Conservation (phyloP, 352 stramenopile genomes). For the Globisporangium radiosum region DNA sequence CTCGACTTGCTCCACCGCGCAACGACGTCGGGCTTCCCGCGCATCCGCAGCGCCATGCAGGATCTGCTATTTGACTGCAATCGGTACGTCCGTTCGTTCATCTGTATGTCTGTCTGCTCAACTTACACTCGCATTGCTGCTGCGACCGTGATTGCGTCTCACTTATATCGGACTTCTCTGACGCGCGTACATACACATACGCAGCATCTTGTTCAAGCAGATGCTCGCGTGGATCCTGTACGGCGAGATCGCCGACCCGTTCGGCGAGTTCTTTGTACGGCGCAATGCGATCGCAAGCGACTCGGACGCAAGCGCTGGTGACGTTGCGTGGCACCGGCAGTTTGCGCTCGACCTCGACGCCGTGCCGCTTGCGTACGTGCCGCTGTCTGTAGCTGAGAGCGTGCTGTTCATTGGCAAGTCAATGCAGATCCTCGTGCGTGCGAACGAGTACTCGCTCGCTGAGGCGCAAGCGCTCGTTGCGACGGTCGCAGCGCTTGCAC, state of each 20-base stretch:
- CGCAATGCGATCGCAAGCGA: conserved; percentile 12
- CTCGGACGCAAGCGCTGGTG: conserved; percentile 4
- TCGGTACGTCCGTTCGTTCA: conserved; percentile 19
- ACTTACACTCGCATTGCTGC: background rate
- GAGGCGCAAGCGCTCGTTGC: conserved; percentile 45
- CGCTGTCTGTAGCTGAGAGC: conserved; percentile 47
- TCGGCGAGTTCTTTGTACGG: conserved; percentile 68
- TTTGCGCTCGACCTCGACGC: conserved; percentile 50
- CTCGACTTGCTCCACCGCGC: conserved; percentile 36
- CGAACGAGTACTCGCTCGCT: conserved; percentile 35
- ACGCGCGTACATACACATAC: background rate
- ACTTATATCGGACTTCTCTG: background rate
- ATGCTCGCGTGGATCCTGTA: conserved; percentile 81
- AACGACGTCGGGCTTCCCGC: conserved; percentile 50
- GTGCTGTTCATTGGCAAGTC: conserved; percentile 67
- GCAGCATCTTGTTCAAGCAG: conserved; percentile 66
- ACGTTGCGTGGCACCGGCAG: conserved; percentile 36
- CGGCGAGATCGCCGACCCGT: conserved; percentile 61
- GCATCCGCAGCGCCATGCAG: conserved; percentile 46
- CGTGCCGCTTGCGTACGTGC: conserved; percentile 56
- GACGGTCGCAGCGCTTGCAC: conserved; percentile 29
- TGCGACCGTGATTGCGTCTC: background rate
- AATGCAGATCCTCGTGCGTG: conserved; percentile 42
- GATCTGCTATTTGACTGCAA: conserved; percentile 46
- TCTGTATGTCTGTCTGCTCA: background rate